A percentile compares a stretch with the other conserved stretches of the same genome.
These are phyloP conservation scores for Phascolomyces articulosus DNA, from an alignment of 371 early-diverging fungal species.

Conservation along the genomic window DNA sequence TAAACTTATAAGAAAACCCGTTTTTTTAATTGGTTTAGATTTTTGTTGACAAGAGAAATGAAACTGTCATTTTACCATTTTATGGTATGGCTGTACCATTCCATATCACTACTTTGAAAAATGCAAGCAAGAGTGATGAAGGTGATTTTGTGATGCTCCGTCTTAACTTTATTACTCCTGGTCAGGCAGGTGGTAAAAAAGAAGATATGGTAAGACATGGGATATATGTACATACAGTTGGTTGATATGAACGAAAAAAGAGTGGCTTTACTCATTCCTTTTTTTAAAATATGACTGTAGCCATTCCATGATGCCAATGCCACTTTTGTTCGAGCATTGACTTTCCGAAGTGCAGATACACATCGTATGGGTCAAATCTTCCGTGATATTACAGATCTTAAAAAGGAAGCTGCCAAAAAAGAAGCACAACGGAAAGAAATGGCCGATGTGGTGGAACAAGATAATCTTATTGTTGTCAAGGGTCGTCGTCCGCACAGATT, in stretches of 20 bases:
- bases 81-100: constrained; percentile 98
- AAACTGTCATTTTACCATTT: constrained; percentile 95
- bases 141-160: constrained; percentile 94
- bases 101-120: constrained; percentile 97
- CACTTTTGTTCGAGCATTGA: constrained; percentile 90
- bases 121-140: constrained; percentile 95
- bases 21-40: constrained; percentile 61
- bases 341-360: constrained; percentile 89
- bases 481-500: constrained; percentile 83
- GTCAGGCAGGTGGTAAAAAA: constrained; percentile 90
- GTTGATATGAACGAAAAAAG: not conserved
- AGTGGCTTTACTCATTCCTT: too few species aligned
- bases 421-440: constrained; percentile 94
- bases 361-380: constrained; percentile 84
- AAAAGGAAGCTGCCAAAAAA: constrained; percentile 86
- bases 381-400: constrained; percentile 84
- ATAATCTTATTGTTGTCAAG: constrained; percentile 78
- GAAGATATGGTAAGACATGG: constrained; percentile 63
- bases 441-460: constrained; percentile 97
- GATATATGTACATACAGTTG: not conserved
- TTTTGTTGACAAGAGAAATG: constrained; percentile 87
- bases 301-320: constrained; percentile 90
- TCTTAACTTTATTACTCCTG: constrained; percentile 97
- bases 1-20: too few species aligned
- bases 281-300: constrained; percentile 17